Base-by-base conservation (phyloP, 2,329 filamentous ascomycete genomes). In the Penicillium brevicompactum region DNA sequence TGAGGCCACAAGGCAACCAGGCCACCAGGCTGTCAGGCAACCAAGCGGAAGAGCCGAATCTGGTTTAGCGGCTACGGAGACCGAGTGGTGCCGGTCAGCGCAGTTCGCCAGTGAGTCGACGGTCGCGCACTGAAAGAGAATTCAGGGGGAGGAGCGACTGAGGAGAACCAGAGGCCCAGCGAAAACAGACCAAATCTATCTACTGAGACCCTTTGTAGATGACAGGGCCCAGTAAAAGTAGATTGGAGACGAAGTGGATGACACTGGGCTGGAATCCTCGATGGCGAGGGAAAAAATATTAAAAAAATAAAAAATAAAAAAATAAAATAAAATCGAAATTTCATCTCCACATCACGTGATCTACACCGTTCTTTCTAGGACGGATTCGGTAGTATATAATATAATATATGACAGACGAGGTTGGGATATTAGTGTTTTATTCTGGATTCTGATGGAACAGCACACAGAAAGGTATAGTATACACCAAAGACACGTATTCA, bases 41-140 rank as follows among this genome's bases (percentile, higher is more conserved):
- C 34, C 27, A 16, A 47, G 38, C 11, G 22, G 30, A 27, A 24
- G 13, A 13, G 54, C 51, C 62, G 43, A 51, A 65, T 58, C 7
- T 8, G 59, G 63, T 6, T 56, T 66, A 66, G 63, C 52, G 62
- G 59, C 58, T 65, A 62, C 63, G 62, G 60, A 46, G 57, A 55
- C 55, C 62, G 59, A 60, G 48, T 58, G 11, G 24, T 38, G 53
- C 63, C 62, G 49, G 57, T 65, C 57, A 60, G 62, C 62, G 62
- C 63, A 66, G 55, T 44, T 55, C 10, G 56, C 58, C 55, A 64
- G 61, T 45, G 38, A 49, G 57, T 62, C 51, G 51, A 55, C 60
- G 57, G 57, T 55, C 60, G 56, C 62, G 52, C 59, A 58, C 57
- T 47, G 42, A 47, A 58, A 51, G 54, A 55, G 41, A 58, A 60